phyloP scores from a whole-genome alignment of 805 yeast genomes.

The Candida ulmi region DNA sequence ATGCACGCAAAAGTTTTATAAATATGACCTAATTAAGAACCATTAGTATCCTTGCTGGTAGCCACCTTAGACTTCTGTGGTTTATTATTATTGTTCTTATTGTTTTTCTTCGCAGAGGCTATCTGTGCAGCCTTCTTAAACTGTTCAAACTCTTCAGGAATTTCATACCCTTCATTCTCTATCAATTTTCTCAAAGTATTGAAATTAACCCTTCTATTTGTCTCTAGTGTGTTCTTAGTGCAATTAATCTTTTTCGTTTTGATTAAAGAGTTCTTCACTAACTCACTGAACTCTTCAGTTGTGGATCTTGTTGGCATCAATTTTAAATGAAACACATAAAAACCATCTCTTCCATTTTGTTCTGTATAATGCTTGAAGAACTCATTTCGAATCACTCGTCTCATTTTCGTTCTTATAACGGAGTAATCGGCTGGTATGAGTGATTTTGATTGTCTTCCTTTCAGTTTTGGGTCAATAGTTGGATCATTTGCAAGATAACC shows the following conservation, averaged over 20 bases:
- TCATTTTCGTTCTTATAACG: conserved; percentile 11
- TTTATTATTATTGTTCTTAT: no score
- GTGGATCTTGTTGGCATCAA: conserved; percentile 9
- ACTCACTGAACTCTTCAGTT: neutral
- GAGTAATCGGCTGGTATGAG: conserved; percentile 16
- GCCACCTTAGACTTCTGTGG: no score
- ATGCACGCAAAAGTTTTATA: no score
- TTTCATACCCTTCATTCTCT: neutral
- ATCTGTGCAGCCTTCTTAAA: conserved; percentile 2
- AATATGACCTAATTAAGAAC: no score
- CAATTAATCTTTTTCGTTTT: neutral
- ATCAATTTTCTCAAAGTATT: neutral
- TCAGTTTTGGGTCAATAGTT: neutral
- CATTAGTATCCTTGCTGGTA: no score
- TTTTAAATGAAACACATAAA: conserved; percentile 15
- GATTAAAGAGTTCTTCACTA: neutral
- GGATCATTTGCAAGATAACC: conserved; percentile 15
- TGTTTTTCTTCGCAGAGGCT: no score
- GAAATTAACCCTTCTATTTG: neutral
- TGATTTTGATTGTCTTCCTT: conserved; percentile 7
- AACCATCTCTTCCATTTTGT: conserved; percentile 14
- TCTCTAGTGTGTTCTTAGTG: neutral
- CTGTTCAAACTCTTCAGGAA: conserved; percentile 4
- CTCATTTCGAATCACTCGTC: conserved; percentile 9
- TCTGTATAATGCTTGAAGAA: conserved; percentile 7